Evolutionary conservation across 768 basidiomycete genomes (phyloP), one percentile per base, ranked within the genome.

Genomic region (Phylloporus rhodoxanthus): DNA sequence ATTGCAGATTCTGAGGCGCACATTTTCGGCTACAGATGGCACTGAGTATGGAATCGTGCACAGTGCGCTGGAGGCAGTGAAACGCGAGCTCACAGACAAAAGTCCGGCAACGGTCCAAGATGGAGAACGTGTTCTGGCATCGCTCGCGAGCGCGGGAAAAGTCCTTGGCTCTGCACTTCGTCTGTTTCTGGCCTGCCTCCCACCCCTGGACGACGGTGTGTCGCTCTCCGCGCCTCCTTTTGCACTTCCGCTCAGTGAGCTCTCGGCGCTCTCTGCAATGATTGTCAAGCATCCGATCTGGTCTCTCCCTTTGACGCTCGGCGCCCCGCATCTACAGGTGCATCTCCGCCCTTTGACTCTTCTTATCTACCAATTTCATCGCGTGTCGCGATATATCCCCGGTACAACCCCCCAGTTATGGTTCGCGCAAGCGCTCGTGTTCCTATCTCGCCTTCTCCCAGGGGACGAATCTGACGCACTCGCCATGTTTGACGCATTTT

Each of bases 401-500:
- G 75, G 68, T 19, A 75, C 75, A n/a, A 67, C 77, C 4, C 68
- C 74, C 25, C 75, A 80, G 47, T 60, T 82, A 17, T 88, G 87
- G 86, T 68, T 84, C 33, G 79, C 81, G 0, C 84, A 86, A 54
- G 79, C 81, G 2, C 74, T 84, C 29, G 68, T 77, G 0, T 75
- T 87, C 40, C 56, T 87, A 1, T 56, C 68, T 13, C 68, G 75
- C 29, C 70, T 85, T 20, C 69, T 82, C 11, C 87, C 85, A 0
- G 91, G 91, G 11, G 87, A 94, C 54, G 92, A 94, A 61, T 77
- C 77, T 1, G 60, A 69, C 30, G 84, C 78, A 0, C 55, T 71
- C 20, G 63, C 61, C 20, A 68, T 80, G 47, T 51, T 81, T 20
- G 64, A 56, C 7, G 14, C 52, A 0, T 51, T 64, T 15, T 42